Evolutionary conservation across 2,329 filamentous ascomycete genomes (phyloP), one percentile per base, ranked within the genome.

Genomic region (Lecanicillium sp.): DNA sequence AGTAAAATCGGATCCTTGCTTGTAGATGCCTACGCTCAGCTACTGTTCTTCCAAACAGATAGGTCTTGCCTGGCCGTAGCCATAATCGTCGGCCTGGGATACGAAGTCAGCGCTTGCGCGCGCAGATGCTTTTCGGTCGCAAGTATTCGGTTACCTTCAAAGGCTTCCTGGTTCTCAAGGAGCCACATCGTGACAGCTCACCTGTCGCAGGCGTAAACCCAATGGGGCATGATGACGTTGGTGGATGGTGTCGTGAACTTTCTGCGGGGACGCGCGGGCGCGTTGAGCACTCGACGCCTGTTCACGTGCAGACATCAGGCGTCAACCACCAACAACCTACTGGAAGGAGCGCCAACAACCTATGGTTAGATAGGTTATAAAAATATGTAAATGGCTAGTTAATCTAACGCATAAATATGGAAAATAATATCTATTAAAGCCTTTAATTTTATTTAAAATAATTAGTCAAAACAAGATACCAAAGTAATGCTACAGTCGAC

Each of bases 1-100:
- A 25, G 22, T 11, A 25, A 25, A 11, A 14, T 4, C 17, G 11
- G 28, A 30, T n/a, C n/a, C 7, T 28, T 7, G 13, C 3, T 9
- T 22, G n/a, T 4, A 13, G 11, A 7, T 10, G 48, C 70, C 49
- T 69, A 77, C 79, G 69, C 52, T 84, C 79, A 41, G 74, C 72
- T 44, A 73, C 74, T 28, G 85, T 88, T 46, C 90, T 79, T 40
- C 90, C 90, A 56, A 95, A 86, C 15, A 95, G 72, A 58, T 92
- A 90, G 50, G 77, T 79, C 57, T 87, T 87, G 36, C 88, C 89
- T 2, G 89, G 89, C 42, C 83, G 79, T 44, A 95, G 71, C 89
- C 89, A 95, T 49, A 89, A 69, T 52, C 77, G 79, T 19, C 60
- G 58, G 36, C 61, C 63, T 66, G 17, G 25, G 34, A 32, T 35